Evolutionary conservation across 1,139 yeast species (phyloP), one percentile per base, ranked within the genome.

Genomic region (Saccharomycopsis phalli): DNA sequence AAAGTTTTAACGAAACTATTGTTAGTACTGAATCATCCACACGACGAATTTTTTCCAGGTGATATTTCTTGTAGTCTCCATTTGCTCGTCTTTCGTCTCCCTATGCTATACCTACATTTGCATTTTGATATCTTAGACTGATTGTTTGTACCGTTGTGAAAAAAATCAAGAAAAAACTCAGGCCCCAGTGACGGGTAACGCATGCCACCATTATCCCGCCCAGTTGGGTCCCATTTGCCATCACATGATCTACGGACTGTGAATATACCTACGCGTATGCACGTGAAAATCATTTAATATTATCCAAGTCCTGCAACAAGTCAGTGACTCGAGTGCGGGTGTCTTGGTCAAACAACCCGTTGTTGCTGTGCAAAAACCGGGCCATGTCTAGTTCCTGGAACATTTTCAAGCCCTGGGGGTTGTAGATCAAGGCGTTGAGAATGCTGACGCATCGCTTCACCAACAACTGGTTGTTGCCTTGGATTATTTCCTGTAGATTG

Each of bases 1-100:
- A 81, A 69, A 63, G 91, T 81, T 73, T 81, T 81, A 67, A 81
- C 88, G 68, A 80, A 80, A 74, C 84, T 82, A 11, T 30, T 6
- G 22, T 26, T 26, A 26, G 29, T 26, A 26, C 13, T n/a, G n/a
- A n/a, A n/a, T n/a, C n/a, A n/a, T n/a, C n/a, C n/a, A n/a, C n/a
- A n/a, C n/a, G n/a, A n/a, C n/a, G n/a, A n/a, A n/a, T n/a, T n/a
- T n/a, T n/a, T n/a, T n/a, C n/a, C n/a, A n/a, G n/a, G n/a, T n/a
- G n/a, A n/a, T n/a, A n/a, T n/a, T n/a, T n/a, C n/a, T n/a, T n/a
- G n/a, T n/a, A n/a, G n/a, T n/a, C n/a, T n/a, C n/a, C n/a, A n/a
- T n/a, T n/a, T n/a, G n/a, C n/a, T n/a, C n/a, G n/a, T n/a, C n/a
- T n/a, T n/a, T n/a, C n/a, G n/a, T n/a, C n/a, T n/a, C n/a, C n/a